A percentile compares a stretch with the other conserved stretches of the same genome.
Conservation (phyloP, 139 green algal species). For the Deuterostichococcus epilithicus region DNA sequence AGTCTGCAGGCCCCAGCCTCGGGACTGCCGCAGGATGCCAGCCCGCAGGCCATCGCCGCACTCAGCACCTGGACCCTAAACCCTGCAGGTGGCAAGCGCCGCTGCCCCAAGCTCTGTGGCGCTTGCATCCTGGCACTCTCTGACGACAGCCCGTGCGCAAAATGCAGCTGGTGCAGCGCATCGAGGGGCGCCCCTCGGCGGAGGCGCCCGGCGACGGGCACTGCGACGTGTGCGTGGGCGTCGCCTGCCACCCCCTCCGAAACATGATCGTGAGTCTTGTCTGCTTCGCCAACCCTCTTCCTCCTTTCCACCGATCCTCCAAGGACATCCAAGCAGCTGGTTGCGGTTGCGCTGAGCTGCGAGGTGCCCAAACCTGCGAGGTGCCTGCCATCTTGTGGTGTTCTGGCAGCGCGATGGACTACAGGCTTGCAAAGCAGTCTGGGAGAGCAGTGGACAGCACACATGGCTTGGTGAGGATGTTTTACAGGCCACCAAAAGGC, state of each 20-base stretch:
- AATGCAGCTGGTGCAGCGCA: conserved; percentile 31
- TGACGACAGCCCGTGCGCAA: not conserved
- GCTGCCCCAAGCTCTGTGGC: not conserved
- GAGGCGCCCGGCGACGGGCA: conserved; percentile 47
- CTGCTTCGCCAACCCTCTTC: conserved; percentile 16
- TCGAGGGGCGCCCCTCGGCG: conserved; percentile 25
- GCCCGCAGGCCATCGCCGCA: not conserved
- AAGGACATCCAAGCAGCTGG: no score
- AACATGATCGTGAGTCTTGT: conserved; percentile 7
- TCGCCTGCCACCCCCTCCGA: conserved; percentile 4
- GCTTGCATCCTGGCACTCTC: not conserved
- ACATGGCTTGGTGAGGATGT: no score
- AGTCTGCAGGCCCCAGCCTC: not conserved
- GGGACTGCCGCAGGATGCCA: not conserved
- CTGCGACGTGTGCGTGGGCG: conserved; percentile 29
- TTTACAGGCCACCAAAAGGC: no score
- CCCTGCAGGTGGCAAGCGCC: not conserved
- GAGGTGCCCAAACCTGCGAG: no score
- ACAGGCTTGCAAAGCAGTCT: no score
- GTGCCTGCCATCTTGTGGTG: no score
- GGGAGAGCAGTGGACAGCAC: no score
- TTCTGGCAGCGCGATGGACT: no score
- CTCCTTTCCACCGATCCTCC: no score
- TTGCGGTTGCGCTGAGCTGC: no score
- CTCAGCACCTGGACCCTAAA: not conserved